Evolutionary conservation across 148 eudicot genomes (phyloP).

Genomic region (Arctostaphylos glauca): DNA sequence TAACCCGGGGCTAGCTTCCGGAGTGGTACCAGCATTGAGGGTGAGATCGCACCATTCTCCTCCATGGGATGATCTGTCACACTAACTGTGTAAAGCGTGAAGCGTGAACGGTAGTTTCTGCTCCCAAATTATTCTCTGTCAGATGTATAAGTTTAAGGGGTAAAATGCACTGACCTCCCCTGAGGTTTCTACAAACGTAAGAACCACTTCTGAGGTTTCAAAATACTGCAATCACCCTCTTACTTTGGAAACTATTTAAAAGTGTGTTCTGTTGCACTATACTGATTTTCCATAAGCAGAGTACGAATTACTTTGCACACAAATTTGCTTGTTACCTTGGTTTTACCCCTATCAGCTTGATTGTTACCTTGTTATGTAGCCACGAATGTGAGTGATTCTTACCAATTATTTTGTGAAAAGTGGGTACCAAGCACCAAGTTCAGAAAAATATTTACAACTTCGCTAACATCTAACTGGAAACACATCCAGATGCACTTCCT

Average conservation of each 20-base stretch:
- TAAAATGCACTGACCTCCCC: too few relatives aligned
- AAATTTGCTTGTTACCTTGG: background rate
- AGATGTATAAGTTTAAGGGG: too few relatives aligned
- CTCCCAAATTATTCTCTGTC: background rate
- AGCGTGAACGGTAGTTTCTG: background rate
- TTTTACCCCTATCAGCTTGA: too few relatives aligned
- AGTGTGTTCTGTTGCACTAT: background rate
- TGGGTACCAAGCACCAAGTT: background rate
- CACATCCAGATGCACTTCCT: background rate
- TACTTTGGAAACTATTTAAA: too few relatives aligned
- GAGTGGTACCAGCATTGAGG: conserved; percentile 18
- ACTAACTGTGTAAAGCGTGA: background rate
- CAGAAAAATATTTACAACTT: background rate
- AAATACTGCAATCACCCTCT: too few relatives aligned
- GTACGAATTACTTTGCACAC: background rate
- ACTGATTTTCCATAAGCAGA: background rate
- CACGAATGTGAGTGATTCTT: background rate
- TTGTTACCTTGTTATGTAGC: background rate
- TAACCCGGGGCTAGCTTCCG: background rate
- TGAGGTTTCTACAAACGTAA: too few relatives aligned
- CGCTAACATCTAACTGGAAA: background rate
- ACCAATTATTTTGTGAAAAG: background rate
- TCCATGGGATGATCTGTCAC: background rate
- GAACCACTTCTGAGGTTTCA: too few relatives aligned
- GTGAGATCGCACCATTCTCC: conserved; percentile 2